Percentiles rank a stretch among this genome's conserved stretches.
phyloP scores from a whole-genome alignment of 495 filamentous ascomycete species.

The Neurospora discreta region DNA sequence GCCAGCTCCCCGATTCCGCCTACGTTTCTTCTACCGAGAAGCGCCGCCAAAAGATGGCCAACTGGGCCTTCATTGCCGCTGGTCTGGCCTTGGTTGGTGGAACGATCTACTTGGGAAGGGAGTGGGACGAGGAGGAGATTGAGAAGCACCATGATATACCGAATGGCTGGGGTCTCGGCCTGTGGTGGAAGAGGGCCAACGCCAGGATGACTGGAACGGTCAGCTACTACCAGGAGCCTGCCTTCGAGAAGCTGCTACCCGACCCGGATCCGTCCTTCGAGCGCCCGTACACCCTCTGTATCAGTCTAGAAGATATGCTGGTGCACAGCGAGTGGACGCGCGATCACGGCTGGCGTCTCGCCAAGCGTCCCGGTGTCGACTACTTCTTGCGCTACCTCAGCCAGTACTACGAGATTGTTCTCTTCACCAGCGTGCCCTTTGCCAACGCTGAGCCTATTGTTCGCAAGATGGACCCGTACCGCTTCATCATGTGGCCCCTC shows the following conservation, averaged over 20 bases:
- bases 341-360: constrained; percentile 89
- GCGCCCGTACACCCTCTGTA: constrained; percentile 83
- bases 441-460: constrained; percentile 77
- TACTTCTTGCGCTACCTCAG: constrained; percentile 94
- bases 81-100: constrained; percentile 24
- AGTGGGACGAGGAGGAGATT: constrained; percentile 69
- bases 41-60: constrained; percentile 57
- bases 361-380: constrained; percentile 90
- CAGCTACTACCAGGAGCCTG: constrained; percentile 90
- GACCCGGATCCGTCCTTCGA: constrained; percentile 72
- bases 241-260: constrained; percentile 87
- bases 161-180: constrained; percentile 45
- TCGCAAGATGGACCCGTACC: constrained; percentile 90
- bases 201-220: constrained; percentile 63
- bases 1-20: constrained; percentile 65
- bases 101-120: constrained; percentile 60
- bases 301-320: constrained; percentile 87
- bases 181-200: constrained; percentile 68
- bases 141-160: constrained; percentile 58
- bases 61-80: constrained; percentile 40
- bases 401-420: constrained; percentile 94
- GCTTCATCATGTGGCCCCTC: constrained; percentile 88
- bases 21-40: constrained; percentile 88
- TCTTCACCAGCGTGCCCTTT: constrained; percentile 81
- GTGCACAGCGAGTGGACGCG: constrained; percentile 89